Base-by-base conservation (phyloP, 2,329 filamentous ascomycete species). In the Purpureocillium lavendulum region DNA sequence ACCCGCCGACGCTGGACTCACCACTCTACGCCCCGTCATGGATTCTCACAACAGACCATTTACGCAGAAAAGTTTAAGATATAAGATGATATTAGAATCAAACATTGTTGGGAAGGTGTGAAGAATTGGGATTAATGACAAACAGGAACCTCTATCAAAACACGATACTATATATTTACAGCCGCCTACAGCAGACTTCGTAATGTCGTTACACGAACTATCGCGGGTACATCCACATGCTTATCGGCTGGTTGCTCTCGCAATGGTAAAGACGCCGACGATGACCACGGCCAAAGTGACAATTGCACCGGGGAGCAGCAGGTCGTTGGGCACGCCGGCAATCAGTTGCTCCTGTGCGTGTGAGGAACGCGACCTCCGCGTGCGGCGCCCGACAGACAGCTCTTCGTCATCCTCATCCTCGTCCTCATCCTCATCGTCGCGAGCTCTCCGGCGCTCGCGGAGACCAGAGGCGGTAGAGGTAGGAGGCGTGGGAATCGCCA, bases 261-360 rank as follows among this genome's bases (percentile, higher is more conserved):
- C 81, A 53, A 98, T 79, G 32, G 88, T 81, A 66, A 98, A 98
- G 10, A 97, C 90, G 48, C 86, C 87, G 31, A 94, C 73, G 62
- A 98, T 95, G 30, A 95, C 89, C 33, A 94, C 87, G 9, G 90
- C 92, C 55, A 98, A 66, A n/a, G 89, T 89, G 41, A 92, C 88
- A 58, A 98, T 90, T 15, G 92, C 92, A 49, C 92, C 92, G 0
- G 92, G 92, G 32, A 97, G 75, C 14, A 98, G 71, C 40, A 97
- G 70, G 55, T 98, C 92, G 56, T 98, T 98, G 8, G 92, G 88
- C 28, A 98, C 84, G 40, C 92, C 92, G 2, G 82, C 75, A 56
- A 98, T 90, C 42, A 95, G 69, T 62, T 94, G 87, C 43, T 90
- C 80, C 42, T 80, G 74, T 40, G 76, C 66, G 14, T 58, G 59